A percentile compares a stretch with the other conserved stretches of the same genome.
phyloP scores from a whole-genome alignment of 2,329 filamentous ascomycete genomes.

The Allantophomopsis lycopodina region DNA sequence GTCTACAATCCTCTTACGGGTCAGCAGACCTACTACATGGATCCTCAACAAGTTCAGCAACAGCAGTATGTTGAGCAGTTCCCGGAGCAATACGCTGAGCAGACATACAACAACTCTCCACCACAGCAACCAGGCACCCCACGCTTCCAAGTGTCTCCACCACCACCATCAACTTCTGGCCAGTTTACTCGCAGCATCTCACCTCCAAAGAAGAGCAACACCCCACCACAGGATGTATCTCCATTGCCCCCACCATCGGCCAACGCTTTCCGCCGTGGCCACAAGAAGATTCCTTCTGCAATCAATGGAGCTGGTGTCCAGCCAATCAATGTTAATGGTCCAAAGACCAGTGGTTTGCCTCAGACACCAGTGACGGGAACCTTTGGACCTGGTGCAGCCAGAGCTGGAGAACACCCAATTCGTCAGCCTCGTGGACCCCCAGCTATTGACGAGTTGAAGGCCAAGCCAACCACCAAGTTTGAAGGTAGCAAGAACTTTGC shows the following conservation, averaged over 20 bases:
- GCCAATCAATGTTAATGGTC: constrained; percentile 36
- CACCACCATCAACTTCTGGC: constrained; percentile 43
- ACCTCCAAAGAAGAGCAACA: constrained; percentile 51
- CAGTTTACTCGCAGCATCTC: constrained; percentile 46
- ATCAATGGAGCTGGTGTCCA: constrained; percentile 29
- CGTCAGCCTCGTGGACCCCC: constrained; percentile 91
- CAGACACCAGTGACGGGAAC: constrained; percentile 65
- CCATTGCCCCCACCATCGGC: constrained; percentile 79
- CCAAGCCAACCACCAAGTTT: constrained; percentile 81
- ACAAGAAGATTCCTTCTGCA: constrained; percentile 73
- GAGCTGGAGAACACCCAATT: constrained; percentile 85
- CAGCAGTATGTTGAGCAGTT: constrained; percentile 20
- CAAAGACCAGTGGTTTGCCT: constrained; percentile 71
- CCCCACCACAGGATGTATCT: constrained; percentile 53
- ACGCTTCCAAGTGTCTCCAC: constrained; percentile 71
- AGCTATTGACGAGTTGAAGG: constrained; percentile 76
- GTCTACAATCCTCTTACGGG: constrained; percentile 80
- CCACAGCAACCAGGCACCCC: constrained; percentile 46
- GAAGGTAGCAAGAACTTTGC: constrained; percentile 98
- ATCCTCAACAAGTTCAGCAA: constrained; percentile 27
- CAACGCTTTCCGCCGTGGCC: constrained; percentile 83
- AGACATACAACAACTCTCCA: constrained; percentile 28
- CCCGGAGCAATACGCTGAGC: constrained; percentile 8
- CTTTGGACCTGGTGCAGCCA: constrained; percentile 84
- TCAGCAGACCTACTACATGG: constrained; percentile 62